These are phyloP conservation scores for Trypanosoma grayi DNA, from an alignment of 208 protist genomes.

Conservation along the genomic window DNA sequence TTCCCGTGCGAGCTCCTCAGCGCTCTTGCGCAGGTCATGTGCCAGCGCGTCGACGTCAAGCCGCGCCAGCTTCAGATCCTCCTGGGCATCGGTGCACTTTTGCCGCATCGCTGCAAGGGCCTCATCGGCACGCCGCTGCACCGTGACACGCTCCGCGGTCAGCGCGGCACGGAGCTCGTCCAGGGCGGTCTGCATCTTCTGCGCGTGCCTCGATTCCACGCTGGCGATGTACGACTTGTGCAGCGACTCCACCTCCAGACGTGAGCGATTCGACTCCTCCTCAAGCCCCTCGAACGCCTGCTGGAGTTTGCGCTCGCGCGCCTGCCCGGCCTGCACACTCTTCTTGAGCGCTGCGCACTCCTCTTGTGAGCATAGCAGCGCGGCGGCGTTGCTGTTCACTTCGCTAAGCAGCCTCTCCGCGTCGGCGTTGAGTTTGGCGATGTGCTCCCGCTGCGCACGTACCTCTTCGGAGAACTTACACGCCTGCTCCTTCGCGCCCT, in stretches of 20 bases:
- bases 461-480: constrained; percentile 5
- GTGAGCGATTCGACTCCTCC: constrained; percentile 7
- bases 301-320: constrained; percentile 3
- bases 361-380: neutral
- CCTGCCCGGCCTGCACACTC: constrained; percentile 2
- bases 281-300: constrained; percentile 1
- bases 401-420: neutral
- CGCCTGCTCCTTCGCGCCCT: constrained; percentile 14
- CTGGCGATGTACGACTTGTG: constrained; percentile 1
- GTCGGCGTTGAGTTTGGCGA: constrained; percentile 4
- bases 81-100: constrained; percentile 12
- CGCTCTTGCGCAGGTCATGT: constrained; percentile 26
- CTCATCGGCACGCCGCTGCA: constrained; percentile 17
- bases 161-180: constrained; percentile 18
- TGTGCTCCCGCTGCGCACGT: neutral
- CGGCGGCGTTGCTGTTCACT: neutral
- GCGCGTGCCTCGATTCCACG: constrained; percentile 2
- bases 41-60: constrained; percentile 12
- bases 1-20: constrained; percentile 29
- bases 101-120: constrained; percentile 14
- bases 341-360: constrained; percentile 27
- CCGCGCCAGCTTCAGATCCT: constrained; percentile 13
- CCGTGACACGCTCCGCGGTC: constrained; percentile 21
- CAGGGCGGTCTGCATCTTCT: constrained; percentile 9
- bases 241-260: constrained; percentile 5